phyloP scores from a whole-genome alignment of 495 filamentous ascomycete species.

The Penicillium chermesinum region DNA sequence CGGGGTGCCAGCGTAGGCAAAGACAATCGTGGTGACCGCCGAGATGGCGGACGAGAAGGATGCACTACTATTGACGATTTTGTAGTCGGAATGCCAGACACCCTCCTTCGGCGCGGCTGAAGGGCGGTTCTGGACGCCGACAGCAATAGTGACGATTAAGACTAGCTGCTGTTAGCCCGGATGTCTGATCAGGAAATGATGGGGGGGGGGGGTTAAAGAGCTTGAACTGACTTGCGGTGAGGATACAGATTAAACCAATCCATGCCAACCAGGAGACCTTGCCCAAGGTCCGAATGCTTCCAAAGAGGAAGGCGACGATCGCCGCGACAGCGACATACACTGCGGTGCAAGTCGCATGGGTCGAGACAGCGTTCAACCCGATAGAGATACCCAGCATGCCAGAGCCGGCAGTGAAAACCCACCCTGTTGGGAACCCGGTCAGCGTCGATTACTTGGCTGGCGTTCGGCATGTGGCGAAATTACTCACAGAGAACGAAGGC shows the following conservation, averaged over 20 bases:
- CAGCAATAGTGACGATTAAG: slow-evolving; percentile 64
- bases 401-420: slow-evolving; percentile 37
- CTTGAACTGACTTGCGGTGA: slow-evolving; percentile 30
- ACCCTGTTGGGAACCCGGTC: slow-evolving; percentile 54
- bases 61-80: slow-evolving; percentile 20
- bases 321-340: slow-evolving; percentile 36
- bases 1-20: slow-evolving; percentile 58
- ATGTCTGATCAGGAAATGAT: not conserved
- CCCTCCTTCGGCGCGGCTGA: slow-evolving; percentile 29
- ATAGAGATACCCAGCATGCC: slow-evolving; percentile 66
- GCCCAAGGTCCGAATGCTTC: slow-evolving; percentile 36
- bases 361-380: slow-evolving; percentile 60
- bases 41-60: slow-evolving; percentile 43
- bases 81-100: slow-evolving; percentile 31
- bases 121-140: slow-evolving; percentile 48
- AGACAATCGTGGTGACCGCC: slow-evolving; percentile 64
- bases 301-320: slow-evolving; percentile 26
- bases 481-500: slow-evolving; percentile 45
- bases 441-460: too few relatives aligned
- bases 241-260: slow-evolving; percentile 32
- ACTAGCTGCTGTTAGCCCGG: slow-evolving; percentile 37
- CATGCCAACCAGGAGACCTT: slow-evolving; percentile 37
- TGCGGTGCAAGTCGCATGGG: slow-evolving; percentile 59
- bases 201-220: slow-evolving; percentile 17
- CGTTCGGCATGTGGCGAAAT: too few relatives aligned